These are phyloP conservation scores for Infundibulicybe gibba DNA, from an alignment of 768 basidiomycete species.

Conservation along the genomic window DNA sequence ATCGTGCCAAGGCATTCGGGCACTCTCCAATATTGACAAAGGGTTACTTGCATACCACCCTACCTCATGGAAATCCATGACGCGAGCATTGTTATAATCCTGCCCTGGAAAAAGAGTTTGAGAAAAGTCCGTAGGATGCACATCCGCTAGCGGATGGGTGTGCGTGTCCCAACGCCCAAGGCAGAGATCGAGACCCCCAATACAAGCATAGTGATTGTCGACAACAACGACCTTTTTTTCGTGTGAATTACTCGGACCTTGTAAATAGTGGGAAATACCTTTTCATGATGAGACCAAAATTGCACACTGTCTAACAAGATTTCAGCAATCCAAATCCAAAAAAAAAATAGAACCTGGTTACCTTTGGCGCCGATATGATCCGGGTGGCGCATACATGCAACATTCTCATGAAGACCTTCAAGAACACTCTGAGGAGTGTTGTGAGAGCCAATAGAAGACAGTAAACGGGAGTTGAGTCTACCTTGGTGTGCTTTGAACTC, in stretches of 20 bases:
- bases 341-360: conserved; percentile 13
- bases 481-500: conserved; percentile 83
- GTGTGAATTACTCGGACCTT: background rate
- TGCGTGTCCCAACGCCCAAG: conserved; percentile 98
- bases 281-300: conserved; percentile 94
- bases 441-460: background rate
- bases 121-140: conserved; percentile 82
- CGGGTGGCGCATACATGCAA: conserved; percentile 86
- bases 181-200: conserved; percentile 94
- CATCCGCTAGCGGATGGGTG: conserved; percentile 87
- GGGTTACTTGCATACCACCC: conserved; percentile 70
- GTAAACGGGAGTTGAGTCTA: background rate
- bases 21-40: conserved; percentile 61
- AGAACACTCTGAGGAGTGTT: conserved; percentile 52
- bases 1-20: conserved; percentile 96
- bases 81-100: conserved; percentile 90
- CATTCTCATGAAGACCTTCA: conserved; percentile 83
- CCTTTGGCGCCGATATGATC: conserved; percentile 85
- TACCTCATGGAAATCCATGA: conserved; percentile 84
- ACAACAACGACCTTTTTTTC: conserved; percentile 62
- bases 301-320: conserved; percentile 62
- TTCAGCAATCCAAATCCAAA: background rate
- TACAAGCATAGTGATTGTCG: conserved; percentile 81
- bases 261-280: conserved; percentile 30
- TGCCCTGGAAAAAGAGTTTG: conserved; percentile 89